Evolutionary conservation across 192 early-diverging fungal genomes (phyloP).

Genomic region (Lobulomyces angularis): DNA sequence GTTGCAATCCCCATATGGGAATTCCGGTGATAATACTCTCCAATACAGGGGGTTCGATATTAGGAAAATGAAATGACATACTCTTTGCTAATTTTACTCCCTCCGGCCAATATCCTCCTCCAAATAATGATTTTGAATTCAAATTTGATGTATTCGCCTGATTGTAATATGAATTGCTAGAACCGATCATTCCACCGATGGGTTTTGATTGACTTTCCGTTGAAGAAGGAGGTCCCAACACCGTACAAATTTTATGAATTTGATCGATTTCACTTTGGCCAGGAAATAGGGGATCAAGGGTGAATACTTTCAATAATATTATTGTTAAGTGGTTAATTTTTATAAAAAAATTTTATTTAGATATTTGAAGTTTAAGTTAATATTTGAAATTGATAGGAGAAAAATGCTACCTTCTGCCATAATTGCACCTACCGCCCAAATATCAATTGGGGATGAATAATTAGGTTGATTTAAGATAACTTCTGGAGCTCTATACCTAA

Average conservation of each 20-base stretch:
- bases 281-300: constrained; percentile 81
- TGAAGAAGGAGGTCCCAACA: constrained; percentile 63
- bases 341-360: no score
- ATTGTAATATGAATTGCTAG: neutral
- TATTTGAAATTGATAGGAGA: no score
- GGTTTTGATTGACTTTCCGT: constrained; percentile 5
- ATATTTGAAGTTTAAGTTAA: no score
- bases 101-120: constrained; percentile 37
- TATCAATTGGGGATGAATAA: constrained; percentile 86
- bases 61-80: constrained; percentile 44
- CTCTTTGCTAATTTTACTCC: constrained; percentile 30
- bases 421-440: constrained; percentile 93
- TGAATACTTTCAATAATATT: no score
- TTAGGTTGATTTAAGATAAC: constrained; percentile 65
- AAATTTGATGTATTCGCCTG: neutral
- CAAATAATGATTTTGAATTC: constrained; percentile 2
- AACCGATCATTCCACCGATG: neutral
- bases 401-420: no score
- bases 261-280: constrained; percentile 90
- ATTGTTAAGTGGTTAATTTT: no score
- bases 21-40: constrained; percentile 3
- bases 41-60: constrained; percentile 10
- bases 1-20: no score
- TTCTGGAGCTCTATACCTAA: constrained; percentile 91
- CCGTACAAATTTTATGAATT: constrained; percentile 66